phyloP scores from a whole-genome alignment of 2,329 filamentous ascomycete species.

The Dothideomycetes sp. region DNA sequence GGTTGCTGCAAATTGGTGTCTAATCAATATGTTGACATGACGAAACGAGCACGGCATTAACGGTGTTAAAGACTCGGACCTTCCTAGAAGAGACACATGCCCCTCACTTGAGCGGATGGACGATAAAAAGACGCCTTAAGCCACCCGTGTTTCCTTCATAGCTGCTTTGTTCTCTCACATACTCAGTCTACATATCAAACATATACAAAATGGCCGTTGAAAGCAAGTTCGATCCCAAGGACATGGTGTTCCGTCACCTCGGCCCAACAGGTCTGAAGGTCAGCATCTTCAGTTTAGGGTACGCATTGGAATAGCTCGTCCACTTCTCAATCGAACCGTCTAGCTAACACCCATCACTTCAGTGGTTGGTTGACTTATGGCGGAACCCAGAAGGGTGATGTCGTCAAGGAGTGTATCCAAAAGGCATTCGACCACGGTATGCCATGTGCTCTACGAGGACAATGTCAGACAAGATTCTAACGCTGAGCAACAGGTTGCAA shows the following conservation, averaged over 20 bases:
- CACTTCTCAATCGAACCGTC: conserved; percentile 29
- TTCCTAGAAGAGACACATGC: too few species aligned
- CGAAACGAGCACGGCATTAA: too few species aligned
- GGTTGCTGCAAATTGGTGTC: too few species aligned
- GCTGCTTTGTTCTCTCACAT: too few species aligned
- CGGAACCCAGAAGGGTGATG: conserved; percentile 40
- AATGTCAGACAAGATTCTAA: too few species aligned
- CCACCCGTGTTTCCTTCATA: too few species aligned
- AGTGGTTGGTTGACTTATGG: conserved; percentile 36
- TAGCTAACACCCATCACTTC: neutral
- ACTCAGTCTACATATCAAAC: too few species aligned
- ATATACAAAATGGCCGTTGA: conserved; percentile 26
- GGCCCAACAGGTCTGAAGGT: conserved; percentile 42
- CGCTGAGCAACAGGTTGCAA: conserved; percentile 33
- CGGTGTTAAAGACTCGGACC: too few species aligned
- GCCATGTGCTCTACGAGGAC: too few species aligned
- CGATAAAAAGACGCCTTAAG: too few species aligned
- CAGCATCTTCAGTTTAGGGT: conserved; percentile 40
- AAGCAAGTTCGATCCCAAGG: conserved; percentile 42
- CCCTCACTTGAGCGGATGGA: too few species aligned
- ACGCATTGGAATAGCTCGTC: conserved; percentile 29
- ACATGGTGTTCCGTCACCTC: conserved; percentile 39
- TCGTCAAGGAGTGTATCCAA: conserved; percentile 43
- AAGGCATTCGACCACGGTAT: conserved; percentile 37
- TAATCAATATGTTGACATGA: too few species aligned